These are phyloP conservation scores for Clarkia xantiana DNA, from an alignment of 345 rosid genomes.

Conservation along the genomic window DNA sequence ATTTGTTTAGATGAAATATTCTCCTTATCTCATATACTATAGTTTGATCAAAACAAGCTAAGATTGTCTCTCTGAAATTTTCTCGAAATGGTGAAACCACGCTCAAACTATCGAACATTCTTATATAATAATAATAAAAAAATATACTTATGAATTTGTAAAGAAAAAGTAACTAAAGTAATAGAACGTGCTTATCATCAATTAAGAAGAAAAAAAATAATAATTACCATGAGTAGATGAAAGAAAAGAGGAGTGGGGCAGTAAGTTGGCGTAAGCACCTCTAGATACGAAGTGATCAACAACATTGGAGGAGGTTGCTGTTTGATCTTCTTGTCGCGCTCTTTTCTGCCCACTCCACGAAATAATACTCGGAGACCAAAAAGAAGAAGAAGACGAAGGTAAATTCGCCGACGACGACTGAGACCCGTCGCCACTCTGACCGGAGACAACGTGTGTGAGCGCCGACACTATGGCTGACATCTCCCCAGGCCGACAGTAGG, in stretches of 20 bases:
- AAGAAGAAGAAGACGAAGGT: conserved; percentile 2
- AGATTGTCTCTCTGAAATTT: no score
- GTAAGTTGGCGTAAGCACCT: not conserved
- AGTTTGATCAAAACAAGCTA: no score
- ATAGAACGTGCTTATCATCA: no score
- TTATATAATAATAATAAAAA: no score
- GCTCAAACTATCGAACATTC: no score
- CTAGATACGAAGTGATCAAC: not conserved
- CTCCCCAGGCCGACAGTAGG: conserved; percentile 26
- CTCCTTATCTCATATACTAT: no score
- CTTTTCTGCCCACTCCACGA: conserved; percentile 19
- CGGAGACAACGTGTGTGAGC: conserved; percentile 50
- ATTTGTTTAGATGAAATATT: no score
- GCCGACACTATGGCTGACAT: conserved; percentile 69
- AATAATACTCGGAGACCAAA: conserved; percentile 11
- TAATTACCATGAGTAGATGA: not conserved
- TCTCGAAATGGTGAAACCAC: no score
- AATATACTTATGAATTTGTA: no score
- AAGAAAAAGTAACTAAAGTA: no score
- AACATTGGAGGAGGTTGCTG: conserved; percentile 2
- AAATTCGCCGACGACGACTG: not conserved
- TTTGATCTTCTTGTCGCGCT: conserved; percentile 6
- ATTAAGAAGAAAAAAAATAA: not conserved
- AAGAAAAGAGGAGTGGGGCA: not conserved
- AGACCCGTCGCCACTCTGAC: conserved; percentile 11